These are phyloP conservation scores for Cyanidioschyzon merolae DNA, from an alignment of 23 red algal genomes.

Conservation along the genomic window DNA sequence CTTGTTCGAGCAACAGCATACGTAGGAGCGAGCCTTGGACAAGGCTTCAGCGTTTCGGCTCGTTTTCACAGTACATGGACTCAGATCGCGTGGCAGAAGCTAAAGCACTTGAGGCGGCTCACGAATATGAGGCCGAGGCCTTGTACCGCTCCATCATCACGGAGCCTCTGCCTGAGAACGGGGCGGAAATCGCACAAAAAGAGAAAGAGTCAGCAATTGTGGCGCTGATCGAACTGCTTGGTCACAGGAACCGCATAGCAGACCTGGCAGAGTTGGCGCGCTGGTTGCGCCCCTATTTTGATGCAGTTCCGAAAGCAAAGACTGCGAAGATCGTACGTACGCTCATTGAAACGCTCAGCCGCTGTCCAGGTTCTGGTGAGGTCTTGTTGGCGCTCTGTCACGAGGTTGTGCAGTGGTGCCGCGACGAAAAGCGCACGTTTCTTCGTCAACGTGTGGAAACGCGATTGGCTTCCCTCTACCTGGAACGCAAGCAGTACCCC, in stretches of 20 bases:
- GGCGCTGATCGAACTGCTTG: constrained; percentile 10
- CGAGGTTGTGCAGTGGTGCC: constrained; percentile 86
- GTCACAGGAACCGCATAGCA: not conserved
- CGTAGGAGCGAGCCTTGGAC: no score
- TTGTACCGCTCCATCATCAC: constrained; percentile 41
- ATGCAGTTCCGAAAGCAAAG: constrained; percentile 74
- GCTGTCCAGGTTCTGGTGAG: constrained; percentile 24
- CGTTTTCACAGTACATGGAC: no score
- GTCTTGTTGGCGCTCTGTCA: constrained; percentile 67
- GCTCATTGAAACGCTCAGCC: constrained; percentile 50
- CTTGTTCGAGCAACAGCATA: no score
- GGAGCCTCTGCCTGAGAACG: not conserved
- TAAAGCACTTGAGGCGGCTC: not conserved
- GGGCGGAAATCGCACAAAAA: not conserved
- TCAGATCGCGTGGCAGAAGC: not conserved
- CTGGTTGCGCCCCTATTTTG: constrained; percentile 50
- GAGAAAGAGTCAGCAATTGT: constrained; percentile 12
- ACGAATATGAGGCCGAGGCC: constrained; percentile 21
- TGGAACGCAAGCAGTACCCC: constrained; percentile 42
- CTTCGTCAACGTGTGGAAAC: constrained; percentile 93
- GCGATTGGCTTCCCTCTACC: constrained; percentile 60
- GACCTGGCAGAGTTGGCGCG: constrained; percentile 18
- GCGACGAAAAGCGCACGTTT: constrained; percentile 93
- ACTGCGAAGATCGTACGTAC: constrained; percentile 87
- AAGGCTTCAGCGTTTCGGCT: no score